Conservation (phyloP, 73 alveolate genomes). For the Halteria grandinella region DNA sequence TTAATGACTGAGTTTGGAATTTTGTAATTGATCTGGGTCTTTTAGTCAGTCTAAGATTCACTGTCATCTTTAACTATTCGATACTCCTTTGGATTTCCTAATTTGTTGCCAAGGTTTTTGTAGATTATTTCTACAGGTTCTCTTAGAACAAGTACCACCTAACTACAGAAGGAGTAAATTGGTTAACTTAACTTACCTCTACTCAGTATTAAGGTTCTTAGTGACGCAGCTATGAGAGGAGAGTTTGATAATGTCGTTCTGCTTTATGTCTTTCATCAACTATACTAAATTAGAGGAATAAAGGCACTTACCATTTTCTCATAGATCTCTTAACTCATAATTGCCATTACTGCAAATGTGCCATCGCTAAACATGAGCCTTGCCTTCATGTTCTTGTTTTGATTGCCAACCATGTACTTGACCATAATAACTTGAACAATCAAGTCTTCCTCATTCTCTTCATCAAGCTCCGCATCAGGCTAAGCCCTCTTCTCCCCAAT, state of each 20-base stretch:
- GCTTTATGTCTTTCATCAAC: constrained; percentile 20
- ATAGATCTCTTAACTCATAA: constrained; percentile 8
- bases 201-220: not conserved
- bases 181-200: constrained; percentile 4
- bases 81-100: constrained; percentile 19
- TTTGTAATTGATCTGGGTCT: not conserved
- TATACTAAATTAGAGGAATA: not conserved
- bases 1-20: constrained; percentile 1
- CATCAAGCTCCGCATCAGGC: not conserved
- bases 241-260: not conserved
- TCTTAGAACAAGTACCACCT: not conserved
- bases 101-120: not conserved
- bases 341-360: constrained; percentile 8
- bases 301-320: constrained; percentile 35
- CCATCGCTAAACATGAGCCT: constrained; percentile 43
- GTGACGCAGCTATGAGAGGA: constrained; percentile 3
- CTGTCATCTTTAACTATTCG: no score
- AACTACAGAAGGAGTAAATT: not conserved
- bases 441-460: constrained; percentile 9
- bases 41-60: no score
- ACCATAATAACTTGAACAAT: constrained; percentile 18
- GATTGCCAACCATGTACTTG: constrained; percentile 6
- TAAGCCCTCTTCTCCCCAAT: not conserved
- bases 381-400: constrained; percentile 35
- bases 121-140: not conserved